Conservation (phyloP, 352 stramenopile genomes). For the Phytophthora cactorum region DNA sequence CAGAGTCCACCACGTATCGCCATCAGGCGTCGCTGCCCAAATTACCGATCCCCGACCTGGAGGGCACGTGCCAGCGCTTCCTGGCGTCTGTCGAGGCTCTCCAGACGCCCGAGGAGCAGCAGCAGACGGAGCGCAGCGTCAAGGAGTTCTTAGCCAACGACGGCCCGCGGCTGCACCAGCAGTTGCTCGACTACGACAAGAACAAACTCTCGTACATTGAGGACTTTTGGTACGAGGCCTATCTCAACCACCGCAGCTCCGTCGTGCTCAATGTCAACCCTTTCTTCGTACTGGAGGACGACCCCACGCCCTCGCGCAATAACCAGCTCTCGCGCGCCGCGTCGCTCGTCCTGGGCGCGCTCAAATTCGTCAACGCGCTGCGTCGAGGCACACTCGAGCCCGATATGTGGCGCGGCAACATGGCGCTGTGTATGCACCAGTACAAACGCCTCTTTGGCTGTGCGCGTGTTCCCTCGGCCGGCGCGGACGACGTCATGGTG, state of each 20-base stretch:
- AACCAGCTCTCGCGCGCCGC: constrained; percentile 91
- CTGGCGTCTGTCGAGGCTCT: constrained; percentile 77
- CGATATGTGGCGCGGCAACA: constrained; percentile 89
- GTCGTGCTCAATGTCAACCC: constrained; percentile 97
- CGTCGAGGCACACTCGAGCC: constrained; percentile 91
- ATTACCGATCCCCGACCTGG: constrained; percentile 83
- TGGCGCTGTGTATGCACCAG: constrained; percentile 96
- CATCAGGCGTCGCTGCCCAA: constrained; percentile 81
- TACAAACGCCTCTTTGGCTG: constrained; percentile 93
- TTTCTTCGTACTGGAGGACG: constrained; percentile 95
- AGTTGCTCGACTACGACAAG: constrained; percentile 74
- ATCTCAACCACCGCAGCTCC: constrained; percentile 91
- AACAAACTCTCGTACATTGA: constrained; percentile 87
- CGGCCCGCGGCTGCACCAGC: constrained; percentile 74
- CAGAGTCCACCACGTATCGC: constrained; percentile 69
- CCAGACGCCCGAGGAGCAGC: constrained; percentile 74
- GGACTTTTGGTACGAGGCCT: constrained; percentile 97
- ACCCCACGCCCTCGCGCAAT: constrained; percentile 87
- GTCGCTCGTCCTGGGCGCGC: constrained; percentile 89
- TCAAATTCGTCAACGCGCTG: constrained; percentile 93
- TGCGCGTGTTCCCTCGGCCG: constrained; percentile 80
- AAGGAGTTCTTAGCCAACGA: constrained; percentile 67
- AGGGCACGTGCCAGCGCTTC: constrained; percentile 84
- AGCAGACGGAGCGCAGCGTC: constrained; percentile 53
- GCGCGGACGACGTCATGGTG: constrained; percentile 83